Evolutionary conservation across 768 basidiomycete genomes (phyloP), one percentile per base, ranked within the genome.

Genomic region (Termitomyces sp.): DNA sequence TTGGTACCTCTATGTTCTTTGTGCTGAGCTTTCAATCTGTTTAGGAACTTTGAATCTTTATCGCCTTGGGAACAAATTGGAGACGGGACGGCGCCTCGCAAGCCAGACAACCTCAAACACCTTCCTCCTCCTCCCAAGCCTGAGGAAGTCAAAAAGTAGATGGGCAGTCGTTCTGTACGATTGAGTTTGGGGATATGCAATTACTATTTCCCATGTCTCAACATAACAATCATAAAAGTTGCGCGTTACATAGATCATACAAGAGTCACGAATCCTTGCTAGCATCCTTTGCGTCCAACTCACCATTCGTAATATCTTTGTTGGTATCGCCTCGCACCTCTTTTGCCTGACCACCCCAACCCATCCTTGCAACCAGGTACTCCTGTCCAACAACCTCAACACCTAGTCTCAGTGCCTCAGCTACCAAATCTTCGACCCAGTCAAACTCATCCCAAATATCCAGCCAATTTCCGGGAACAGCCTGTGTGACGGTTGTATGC

Each of bases 41-140:
- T 9, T 62, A 95, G 96, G 55, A 98, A 98, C 76, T 98, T 98
- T 67, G 93, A 94, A 67, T 85, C 93, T 27, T 79, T 82, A 44
- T 94, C 85, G 44, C 96, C 97, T 40, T 99, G 96, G 96, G 97
- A 98, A 68, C 94, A 95, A 71, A 81, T 91, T 45, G 96, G 96
- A 35, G 75, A 81, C 40, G 81, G 81, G 30, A 76, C 74, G 17
- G 70, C 70, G 47, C 71, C 78, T 27, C 73, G 70, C 58, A 72
- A 74, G 59, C 91, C 94, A 3, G 83, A 85, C 34, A 83, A 86
- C 46, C 79, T 93, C 64, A 92, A 88, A 70, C 86, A 84, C 53
- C 68, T 90, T 49, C 86, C 89, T 47, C 85, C 89, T 46, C 84
- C 85, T 48, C 87, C 89, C 21, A 83, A 89, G 54, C 81, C 84